These are phyloP conservation scores for Aspergillus udagawae DNA, from an alignment of 2,329 filamentous ascomycete genomes.

Conservation along the genomic window DNA sequence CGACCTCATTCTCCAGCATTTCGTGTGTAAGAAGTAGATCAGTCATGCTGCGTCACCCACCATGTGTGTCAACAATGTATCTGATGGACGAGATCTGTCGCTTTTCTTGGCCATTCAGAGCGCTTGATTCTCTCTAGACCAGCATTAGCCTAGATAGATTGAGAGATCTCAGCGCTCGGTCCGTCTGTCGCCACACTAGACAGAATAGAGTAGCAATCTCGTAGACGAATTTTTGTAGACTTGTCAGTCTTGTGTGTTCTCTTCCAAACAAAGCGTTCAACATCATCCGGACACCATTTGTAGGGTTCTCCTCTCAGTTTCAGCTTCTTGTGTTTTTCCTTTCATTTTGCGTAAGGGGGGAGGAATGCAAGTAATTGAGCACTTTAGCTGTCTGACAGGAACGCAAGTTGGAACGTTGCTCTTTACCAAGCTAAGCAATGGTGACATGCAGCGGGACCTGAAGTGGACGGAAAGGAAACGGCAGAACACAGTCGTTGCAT, in stretches of 20 bases:
- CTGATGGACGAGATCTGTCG: not conserved
- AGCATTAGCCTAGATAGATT: not conserved
- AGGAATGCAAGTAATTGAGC: not conserved
- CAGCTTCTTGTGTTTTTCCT: not conserved
- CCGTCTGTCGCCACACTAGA: not conserved
- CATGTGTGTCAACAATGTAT: not conserved
- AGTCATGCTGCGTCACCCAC: not conserved
- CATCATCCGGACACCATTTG: not conserved
- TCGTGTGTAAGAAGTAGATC: not conserved
- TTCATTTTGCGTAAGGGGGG: not conserved
- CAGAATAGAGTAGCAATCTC: not conserved
- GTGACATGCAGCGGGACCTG: not conserved
- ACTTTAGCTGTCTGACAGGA: not conserved
- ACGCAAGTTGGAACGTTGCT: not conserved
- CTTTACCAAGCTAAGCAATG: slow-evolving; percentile 8
- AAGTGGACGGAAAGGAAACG: not conserved
- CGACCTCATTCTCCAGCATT: not conserved
- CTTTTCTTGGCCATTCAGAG: not conserved
- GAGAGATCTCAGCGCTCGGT: not conserved
- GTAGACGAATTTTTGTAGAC: not conserved
- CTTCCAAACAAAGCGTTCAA: not conserved
- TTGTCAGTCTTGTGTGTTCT: not conserved
- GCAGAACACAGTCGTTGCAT: not conserved
- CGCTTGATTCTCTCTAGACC: not conserved
- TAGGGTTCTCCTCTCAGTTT: too few relatives aligned